Evolutionary conservation across 2,329 filamentous ascomycete species (phyloP).

Genomic region (Pseudonectria buxi): DNA sequence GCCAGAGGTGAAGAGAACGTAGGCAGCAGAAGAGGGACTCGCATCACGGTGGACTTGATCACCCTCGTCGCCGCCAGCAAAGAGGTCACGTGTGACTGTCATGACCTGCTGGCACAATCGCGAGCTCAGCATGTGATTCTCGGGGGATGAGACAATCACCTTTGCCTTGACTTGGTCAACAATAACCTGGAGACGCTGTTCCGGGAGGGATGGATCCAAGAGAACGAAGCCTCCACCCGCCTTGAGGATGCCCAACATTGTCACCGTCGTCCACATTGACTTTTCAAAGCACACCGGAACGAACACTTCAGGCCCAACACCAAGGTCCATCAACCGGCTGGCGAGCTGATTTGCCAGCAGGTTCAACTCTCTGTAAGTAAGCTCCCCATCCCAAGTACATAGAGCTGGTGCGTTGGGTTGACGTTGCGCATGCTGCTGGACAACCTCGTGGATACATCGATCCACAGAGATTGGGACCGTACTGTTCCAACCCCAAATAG

Average conservation of each 20-base stretch:
- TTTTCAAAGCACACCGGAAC: constrained; percentile 11
- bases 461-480: constrained; percentile 5
- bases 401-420: constrained; percentile 12
- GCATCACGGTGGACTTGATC: not conserved
- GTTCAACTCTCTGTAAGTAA: constrained; percentile 16
- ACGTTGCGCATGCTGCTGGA: constrained; percentile 5
- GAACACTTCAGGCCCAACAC: constrained; percentile 3
- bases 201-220: constrained; percentile 32
- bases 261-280: constrained; percentile 15
- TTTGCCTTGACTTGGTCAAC: constrained; percentile 4
- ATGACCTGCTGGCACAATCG: not conserved
- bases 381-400: constrained; percentile 19
- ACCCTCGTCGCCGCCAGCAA: not conserved
- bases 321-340: constrained; percentile 2
- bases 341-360: constrained; percentile 2
- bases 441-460: constrained; percentile 14
- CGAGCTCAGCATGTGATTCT: not conserved
- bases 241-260: constrained; percentile 30
- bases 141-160: not conserved
- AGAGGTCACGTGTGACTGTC: not conserved
- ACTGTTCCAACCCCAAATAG: constrained; percentile 13
- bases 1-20: constrained; percentile 10
- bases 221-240: constrained; percentile 26
- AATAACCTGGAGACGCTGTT: constrained; percentile 12
- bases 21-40: not conserved